phyloP scores from a whole-genome alignment of 805 yeast genomes.

The Lipomyces sp. region DNA sequence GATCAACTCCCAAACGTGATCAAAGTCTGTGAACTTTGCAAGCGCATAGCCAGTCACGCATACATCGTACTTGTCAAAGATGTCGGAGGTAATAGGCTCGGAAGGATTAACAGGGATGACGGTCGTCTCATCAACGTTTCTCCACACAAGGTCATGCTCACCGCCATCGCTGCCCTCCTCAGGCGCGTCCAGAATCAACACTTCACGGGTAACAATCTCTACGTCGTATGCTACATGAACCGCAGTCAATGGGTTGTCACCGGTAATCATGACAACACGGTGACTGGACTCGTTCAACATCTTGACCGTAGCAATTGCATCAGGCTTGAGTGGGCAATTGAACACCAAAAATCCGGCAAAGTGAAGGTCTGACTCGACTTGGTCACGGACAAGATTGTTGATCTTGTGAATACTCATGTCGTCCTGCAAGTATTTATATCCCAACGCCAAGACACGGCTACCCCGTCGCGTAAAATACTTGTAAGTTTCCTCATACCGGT shows the following conservation, averaged over 20 bases:
- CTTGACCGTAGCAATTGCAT: constrained; percentile 85
- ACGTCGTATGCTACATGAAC: constrained; percentile 97
- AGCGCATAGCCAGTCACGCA: constrained; percentile 95
- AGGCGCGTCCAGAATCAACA: constrained; percentile 83
- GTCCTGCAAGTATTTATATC: constrained; percentile 71
- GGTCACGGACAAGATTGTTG: constrained; percentile 69
- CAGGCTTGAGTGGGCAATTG: constrained; percentile 95
- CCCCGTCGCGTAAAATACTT: constrained; percentile 94
- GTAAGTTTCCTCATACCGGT: constrained; percentile 78
- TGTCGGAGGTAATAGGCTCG: constrained; percentile 58
- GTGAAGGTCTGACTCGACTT: constrained; percentile 70
- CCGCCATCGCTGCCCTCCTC: constrained; percentile 65
- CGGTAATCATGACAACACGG: constrained; percentile 97
- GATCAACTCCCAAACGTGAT: constrained; percentile 71
- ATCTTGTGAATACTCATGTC: constrained; percentile 54
- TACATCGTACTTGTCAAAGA: constrained; percentile 74
- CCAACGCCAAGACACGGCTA: constrained; percentile 94
- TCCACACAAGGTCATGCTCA: constrained; percentile 69
- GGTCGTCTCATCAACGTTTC: constrained; percentile 77
- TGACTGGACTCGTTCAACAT: constrained; percentile 96
- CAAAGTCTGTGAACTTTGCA: constrained; percentile 64
- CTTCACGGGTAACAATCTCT: constrained; percentile 79
- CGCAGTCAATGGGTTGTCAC: constrained; percentile 98
- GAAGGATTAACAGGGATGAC: constrained; percentile 68
- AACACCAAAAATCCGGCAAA: constrained; percentile 95